Percentiles rank a stretch among this genome's conserved stretches.
Evolutionary conservation across 345 rosid genomes (phyloP).

Genomic region (sweet orange (Citrus sinensis)): DVS_A1.0 CM039163.1:17378501-17379000

Average conservation of each 20-base stretch:
- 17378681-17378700: neutral
- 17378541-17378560: neutral
- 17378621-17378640: neutral
- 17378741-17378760: no score
- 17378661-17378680: neutral
- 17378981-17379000: no score
- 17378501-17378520: neutral
- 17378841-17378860: neutral
- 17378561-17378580: neutral
- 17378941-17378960: neutral
- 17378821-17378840: neutral
- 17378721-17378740: no score
- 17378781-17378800: neutral
- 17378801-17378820: neutral
- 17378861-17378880: no score
- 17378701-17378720: neutral
- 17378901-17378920: no score
- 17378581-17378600: neutral
- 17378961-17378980: no score
- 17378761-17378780: no score
- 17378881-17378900: no score
- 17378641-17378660: neutral
- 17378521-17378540: neutral
- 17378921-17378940: neutral
- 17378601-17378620: neutral